These are phyloP conservation scores for Triangularia setosa DNA, from an alignment of 2,329 filamentous ascomycete species.

Conservation along the genomic window DNA sequence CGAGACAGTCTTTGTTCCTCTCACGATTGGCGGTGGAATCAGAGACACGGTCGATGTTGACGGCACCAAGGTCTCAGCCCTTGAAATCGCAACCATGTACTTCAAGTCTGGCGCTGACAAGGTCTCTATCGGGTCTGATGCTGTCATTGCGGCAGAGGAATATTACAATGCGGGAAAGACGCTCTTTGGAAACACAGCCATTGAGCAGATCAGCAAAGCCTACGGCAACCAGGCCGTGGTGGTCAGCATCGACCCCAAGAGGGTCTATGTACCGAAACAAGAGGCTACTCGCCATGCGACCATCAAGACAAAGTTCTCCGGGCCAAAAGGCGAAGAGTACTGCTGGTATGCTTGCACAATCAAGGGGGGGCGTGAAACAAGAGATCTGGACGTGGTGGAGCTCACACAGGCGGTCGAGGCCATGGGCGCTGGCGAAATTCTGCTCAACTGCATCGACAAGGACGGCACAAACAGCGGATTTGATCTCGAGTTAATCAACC, in stretches of 20 bases:
- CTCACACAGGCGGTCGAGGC: slow-evolving; percentile 85
- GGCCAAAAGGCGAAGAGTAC: slow-evolving; percentile 71
- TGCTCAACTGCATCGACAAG: slow-evolving; percentile 96
- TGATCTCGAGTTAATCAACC: slow-evolving; percentile 83
- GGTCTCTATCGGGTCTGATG: slow-evolving; percentile 93
- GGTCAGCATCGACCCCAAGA: slow-evolving; percentile 88
- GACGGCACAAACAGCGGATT: slow-evolving; percentile 94
- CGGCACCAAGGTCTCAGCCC: slow-evolving; percentile 77
- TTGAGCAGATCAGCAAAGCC: slow-evolving; percentile 88
- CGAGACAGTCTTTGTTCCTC: slow-evolving; percentile 88
- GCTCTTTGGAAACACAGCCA: slow-evolving; percentile 78
- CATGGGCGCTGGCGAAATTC: slow-evolving; percentile 90
- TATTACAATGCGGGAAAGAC: slow-evolving; percentile 70
- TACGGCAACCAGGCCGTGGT: slow-evolving; percentile 98
- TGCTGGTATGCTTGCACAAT: slow-evolving; percentile 99
- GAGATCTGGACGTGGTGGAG: slow-evolving; percentile 88
- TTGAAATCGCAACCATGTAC: slow-evolving; percentile 94
- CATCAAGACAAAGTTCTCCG: slow-evolving; percentile 64
- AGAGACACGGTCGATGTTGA: slow-evolving; percentile 87
- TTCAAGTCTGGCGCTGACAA: slow-evolving; percentile 97
- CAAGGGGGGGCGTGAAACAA: slow-evolving; percentile 90
- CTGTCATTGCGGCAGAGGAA: slow-evolving; percentile 86
- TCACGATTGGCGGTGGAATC: slow-evolving; percentile 95
- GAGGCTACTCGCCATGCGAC: slow-evolving; percentile 71
- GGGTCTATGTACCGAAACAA: slow-evolving; percentile 74